Evolutionary conservation across 345 rosid genomes (phyloP).

Genomic region (Psidium friedrichsthalianum): DNA sequence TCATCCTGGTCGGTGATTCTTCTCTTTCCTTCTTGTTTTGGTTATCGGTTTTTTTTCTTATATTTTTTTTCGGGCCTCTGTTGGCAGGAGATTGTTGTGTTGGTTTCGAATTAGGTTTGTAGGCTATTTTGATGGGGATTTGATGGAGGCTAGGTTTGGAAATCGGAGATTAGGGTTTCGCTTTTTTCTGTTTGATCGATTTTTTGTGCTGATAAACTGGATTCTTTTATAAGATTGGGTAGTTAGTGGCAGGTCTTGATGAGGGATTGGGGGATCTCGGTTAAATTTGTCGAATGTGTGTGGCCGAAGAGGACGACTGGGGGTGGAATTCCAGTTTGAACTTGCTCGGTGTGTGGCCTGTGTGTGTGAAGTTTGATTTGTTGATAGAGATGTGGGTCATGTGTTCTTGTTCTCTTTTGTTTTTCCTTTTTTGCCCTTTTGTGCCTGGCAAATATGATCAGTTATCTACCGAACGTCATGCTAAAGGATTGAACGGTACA

Average conservation of each 20-base stretch:
- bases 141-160: neutral
- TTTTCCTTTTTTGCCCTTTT: neutral
- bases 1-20: conserved; percentile 23
- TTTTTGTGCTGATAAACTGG: neutral
- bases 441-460: neutral
- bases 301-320: neutral
- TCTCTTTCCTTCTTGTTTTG: neutral
- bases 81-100: neutral
- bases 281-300: neutral
- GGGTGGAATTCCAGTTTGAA: neutral
- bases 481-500: neutral
- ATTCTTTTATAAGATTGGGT: neutral
- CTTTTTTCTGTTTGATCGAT: neutral
- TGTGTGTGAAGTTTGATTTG: neutral
- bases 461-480: neutral
- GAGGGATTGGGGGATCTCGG: neutral
- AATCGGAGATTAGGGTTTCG: neutral
- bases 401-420: neutral
- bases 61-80: rapidly evolving
- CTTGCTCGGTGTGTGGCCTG: neutral
- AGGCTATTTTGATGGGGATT: neutral
- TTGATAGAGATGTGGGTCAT: neutral
- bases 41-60: neutral
- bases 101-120: neutral
- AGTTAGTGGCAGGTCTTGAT: neutral